These are phyloP conservation scores for Pyrus betulifolia DNA, from an alignment of 306 rosid species.

Conservation along the genomic window DNA sequence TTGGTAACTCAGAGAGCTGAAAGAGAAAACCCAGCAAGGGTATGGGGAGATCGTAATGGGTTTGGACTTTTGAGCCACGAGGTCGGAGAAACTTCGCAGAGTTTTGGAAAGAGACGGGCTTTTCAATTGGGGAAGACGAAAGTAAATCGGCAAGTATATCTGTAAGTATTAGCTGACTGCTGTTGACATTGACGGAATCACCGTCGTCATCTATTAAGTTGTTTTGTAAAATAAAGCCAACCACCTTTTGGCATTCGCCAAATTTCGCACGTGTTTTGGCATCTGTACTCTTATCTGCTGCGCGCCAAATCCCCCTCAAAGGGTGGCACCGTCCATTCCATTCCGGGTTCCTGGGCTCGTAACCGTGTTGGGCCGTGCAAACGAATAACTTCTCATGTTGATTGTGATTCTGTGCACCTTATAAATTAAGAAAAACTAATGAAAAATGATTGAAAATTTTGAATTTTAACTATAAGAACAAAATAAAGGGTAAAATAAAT, in stretches of 20 bases:
- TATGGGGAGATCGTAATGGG: not conserved
- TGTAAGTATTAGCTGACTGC: not conserved
- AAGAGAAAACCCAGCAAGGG: conserved; percentile 15
- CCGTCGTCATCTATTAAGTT: not conserved
- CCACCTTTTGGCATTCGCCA: not conserved
- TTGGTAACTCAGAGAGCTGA: not conserved
- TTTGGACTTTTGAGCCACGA: not conserved
- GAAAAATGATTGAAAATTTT: no score
- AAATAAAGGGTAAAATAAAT: no score
- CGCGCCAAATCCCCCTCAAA: conserved; percentile 2
- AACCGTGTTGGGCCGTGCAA: not conserved
- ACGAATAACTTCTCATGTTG: no score
- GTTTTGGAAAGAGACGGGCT: not conserved
- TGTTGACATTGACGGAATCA: not conserved
- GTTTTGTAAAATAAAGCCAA: not conserved
- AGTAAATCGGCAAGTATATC: no score
- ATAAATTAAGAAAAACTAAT: no score
- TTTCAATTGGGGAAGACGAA: not conserved
- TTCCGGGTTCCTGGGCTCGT: no score
- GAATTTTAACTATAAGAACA: no score
- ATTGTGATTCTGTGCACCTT: no score
- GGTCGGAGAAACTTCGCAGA: not conserved
- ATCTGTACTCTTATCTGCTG: not conserved
- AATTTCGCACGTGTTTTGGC: not conserved
- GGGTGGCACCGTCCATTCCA: no score